These are phyloP conservation scores for Globisporangium emineosum DNA, from an alignment of 352 stramenopile genomes.

Conservation along the genomic window DNA sequence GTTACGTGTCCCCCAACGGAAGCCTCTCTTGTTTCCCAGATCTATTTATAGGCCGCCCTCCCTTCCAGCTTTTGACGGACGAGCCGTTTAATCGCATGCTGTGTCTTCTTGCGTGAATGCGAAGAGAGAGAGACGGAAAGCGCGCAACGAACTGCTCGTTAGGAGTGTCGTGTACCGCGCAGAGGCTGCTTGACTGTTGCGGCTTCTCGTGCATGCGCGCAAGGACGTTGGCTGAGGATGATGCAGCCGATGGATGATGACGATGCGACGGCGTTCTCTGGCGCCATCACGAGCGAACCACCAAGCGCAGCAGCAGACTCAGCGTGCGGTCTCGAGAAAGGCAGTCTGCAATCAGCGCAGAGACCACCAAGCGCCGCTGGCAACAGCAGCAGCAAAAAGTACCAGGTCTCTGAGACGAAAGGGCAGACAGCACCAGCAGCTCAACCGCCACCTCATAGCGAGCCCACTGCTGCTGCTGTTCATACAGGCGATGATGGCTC, in stretches of 20 bases:
- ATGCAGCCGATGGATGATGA: conserved; percentile 16
- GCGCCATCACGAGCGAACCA: neutral
- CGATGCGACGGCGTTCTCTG: neutral
- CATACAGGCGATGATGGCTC: neutral
- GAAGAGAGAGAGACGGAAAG: neutral
- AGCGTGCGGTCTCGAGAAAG: neutral
- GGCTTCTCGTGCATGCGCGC: neutral
- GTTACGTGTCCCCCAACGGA: neutral
- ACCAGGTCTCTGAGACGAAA: neutral
- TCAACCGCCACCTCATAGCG: neutral
- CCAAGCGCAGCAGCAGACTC: neutral
- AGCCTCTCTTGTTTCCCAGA: neutral
- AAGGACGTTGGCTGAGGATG: neutral
- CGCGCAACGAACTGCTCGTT: neutral
- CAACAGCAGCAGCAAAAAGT: conserved; percentile 4
- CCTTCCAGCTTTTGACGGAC: neutral
- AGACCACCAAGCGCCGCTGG: neutral
- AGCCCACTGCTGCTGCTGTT: neutral
- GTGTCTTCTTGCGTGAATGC: too few species aligned
- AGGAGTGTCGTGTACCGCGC: neutral
- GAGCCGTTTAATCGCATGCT: neutral
- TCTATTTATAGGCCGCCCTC: neutral
- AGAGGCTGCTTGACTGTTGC: neutral
- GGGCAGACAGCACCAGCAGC: neutral
- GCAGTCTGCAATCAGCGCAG: neutral